Base-by-base conservation (phyloP, 352 stramenopile genomes). In the Pythium monospermum region DNA sequence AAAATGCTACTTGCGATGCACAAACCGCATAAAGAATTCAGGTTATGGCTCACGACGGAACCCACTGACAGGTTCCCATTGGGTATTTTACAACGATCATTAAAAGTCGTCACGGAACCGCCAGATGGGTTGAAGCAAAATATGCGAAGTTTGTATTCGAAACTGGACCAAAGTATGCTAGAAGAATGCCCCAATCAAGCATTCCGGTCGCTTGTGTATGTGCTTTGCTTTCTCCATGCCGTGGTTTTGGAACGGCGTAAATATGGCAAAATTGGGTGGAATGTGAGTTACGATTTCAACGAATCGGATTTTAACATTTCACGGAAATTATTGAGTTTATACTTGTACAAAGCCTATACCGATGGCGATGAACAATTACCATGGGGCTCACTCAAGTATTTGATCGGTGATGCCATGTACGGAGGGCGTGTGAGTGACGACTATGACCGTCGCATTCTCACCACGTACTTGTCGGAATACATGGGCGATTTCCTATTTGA, bases 351-450 rank as follows among this genome's bases (percentile, higher is more conserved):
- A 63, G 88, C 93, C 19, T 96, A 85, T 56, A 84, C 95, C 16
- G 91, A 97, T 46, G 66, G 74, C 6, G 91, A 98, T 59, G 94
- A 98, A 46, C 80, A 97, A 33, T 61, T 98, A 8, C 94, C 94
- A 6, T 98, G 94, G 94, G 92, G 91, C 0, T 96, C 84, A 6
- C 74, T 98, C 21, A 91, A 93, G 61, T 98, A 98, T 53, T 58
- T 98, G 11, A 98, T 98, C 39, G 94, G 94, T 18, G 94, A 98
- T 61, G 93, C 94, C 22, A 98, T 98, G 94, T 98, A 98, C 71
- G 94, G 94, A 22, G 94, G 94, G 7, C 85, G 94, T 15, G 94
- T 98, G n/a, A 96, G 80, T 18, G 94, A 98, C 55, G 87, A 97
- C 64, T 98, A 97, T 65, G 94, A 98, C 64, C 85, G 94, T 16